A percentile compares a stretch with the other conserved stretches of the same genome.
Evolutionary conservation across 495 filamentous ascomycete genomes (phyloP).

Genomic region (Penicillium simplicissimum): DNA sequence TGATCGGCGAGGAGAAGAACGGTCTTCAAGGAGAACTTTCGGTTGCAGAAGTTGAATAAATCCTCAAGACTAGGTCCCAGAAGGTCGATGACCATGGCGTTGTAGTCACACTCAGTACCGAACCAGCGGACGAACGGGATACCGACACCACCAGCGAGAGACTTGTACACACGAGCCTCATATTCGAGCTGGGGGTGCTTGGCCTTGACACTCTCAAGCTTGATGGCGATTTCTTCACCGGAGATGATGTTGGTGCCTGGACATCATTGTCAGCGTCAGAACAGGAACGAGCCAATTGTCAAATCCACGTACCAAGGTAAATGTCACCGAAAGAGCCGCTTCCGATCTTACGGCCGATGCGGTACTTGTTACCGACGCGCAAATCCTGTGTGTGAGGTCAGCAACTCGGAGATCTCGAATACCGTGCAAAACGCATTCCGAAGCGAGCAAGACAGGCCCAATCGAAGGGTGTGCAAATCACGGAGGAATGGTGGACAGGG

Average conservation of each 20-base stretch:
- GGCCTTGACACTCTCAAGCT: slow-evolving; percentile 99
- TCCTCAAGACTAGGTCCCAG: slow-evolving; percentile 98
- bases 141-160: slow-evolving; percentile 94
- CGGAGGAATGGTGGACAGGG: not conserved
- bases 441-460: not conserved
- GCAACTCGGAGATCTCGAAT: slow-evolving; percentile 2
- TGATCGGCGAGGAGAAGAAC: slow-evolving; percentile 97
- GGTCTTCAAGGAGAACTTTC: slow-evolving; percentile 99
- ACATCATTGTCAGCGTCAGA: slow-evolving; percentile 2
- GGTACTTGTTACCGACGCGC: slow-evolving; percentile 99
- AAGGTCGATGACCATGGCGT: slow-evolving; percentile 99
- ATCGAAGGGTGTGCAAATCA: not conserved
- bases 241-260: slow-evolving; percentile 99
- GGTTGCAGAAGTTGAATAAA: slow-evolving; percentile 99
- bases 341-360: slow-evolving; percentile 99
- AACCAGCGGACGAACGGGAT: slow-evolving; percentile 99
- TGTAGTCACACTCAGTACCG: slow-evolving; percentile 99
- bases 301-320: slow-evolving; percentile 72
- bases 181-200: slow-evolving; percentile 99
- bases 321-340: slow-evolving; percentile 99
- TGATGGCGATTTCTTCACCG: slow-evolving; percentile 99
- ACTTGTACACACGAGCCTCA: slow-evolving; percentile 99
- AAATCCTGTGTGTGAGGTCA: slow-evolving; percentile 69
- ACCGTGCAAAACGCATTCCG: not conserved
- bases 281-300: not conserved